Evolutionary conservation across 805 yeast species (phyloP).

Genomic region (Ogataea saltuana): DNA sequence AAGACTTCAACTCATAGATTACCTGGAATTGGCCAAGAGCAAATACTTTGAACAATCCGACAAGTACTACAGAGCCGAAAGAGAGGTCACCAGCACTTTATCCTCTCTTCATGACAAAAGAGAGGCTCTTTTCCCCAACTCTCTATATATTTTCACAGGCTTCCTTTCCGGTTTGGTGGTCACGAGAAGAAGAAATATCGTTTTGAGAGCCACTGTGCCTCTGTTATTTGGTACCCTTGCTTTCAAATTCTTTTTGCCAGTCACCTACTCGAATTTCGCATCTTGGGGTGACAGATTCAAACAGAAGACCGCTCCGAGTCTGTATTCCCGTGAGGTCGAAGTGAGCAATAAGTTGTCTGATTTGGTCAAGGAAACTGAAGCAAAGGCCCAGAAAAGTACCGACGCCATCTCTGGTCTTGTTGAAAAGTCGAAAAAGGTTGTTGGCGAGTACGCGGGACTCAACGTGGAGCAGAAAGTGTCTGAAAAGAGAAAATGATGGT

Average conservation of each 20-base stretch:
- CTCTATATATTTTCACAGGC: conserved; percentile 67
- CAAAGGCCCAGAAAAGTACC: conserved; percentile 42
- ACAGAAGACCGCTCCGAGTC: conserved; percentile 55
- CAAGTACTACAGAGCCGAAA: conserved; percentile 58
- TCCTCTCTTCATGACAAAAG: conserved; percentile 60
- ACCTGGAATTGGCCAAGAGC: conserved; percentile 37
- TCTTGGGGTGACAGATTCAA: conserved; percentile 62
- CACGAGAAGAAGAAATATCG: conserved; percentile 64
- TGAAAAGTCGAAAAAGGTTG: conserved; percentile 40
- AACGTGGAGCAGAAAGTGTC: conserved; percentile 64
- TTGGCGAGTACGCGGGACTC: conserved; percentile 66
- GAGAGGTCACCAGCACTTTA: conserved; percentile 60
- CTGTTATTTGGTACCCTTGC: conserved; percentile 59
- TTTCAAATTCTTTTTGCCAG: conserved; percentile 70
- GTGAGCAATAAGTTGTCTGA: conserved; percentile 47
- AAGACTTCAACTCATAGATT: conserved; percentile 44
- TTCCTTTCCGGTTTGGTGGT: conserved; percentile 70
- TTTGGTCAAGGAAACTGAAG: conserved; percentile 45
- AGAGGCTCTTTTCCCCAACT: conserved; percentile 73
- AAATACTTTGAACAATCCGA: conserved; percentile 49
- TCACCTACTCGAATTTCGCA: conserved; percentile 64
- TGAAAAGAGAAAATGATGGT: conserved; percentile 41
- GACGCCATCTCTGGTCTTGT: conserved; percentile 35
- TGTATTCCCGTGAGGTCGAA: conserved; percentile 62
- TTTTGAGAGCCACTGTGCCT: conserved; percentile 59